Base-by-base conservation (phyloP, 208 protist species). In the Acanthamoeba castellanii region DNA sequence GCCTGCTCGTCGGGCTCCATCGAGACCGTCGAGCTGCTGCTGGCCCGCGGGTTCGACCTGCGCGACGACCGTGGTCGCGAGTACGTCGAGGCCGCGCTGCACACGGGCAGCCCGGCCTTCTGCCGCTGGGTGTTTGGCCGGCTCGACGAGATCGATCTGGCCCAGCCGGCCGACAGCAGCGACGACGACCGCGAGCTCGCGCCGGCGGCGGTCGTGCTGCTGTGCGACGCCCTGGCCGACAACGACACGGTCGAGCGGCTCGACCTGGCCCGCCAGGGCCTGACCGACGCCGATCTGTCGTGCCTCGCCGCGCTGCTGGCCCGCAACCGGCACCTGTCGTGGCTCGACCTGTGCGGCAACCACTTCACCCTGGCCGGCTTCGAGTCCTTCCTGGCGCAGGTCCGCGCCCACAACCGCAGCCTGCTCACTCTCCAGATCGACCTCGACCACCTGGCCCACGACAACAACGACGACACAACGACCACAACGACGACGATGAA, bases 241-340 rank as follows among this genome's bases (percentile, higher is more conserved):
- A 85, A 85, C 11, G 11, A 59, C 76, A 85, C 27, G 11, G 25
- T 85, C 22, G 76, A 85, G 76, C 27, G 16, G 14, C 8, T 85
- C 27, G 30, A 57, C 76, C 34, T 85, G 22, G n/a, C 0, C 76
- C 11, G 70, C n/a, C 37, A 34, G 37, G 0, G 5, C 47, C 45
- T 59, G 52, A 25, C 11, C 76, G 76, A 85, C 22, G 16, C 13
- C 76, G 11, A 8, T 6, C 14, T 85, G 22, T 13, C 34, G 25
- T 0, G 8, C 42, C 22, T 87, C 6, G 25, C 20, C 1, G 78
- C 55, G 16, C 6, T 87, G 78, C 78, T 87, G 78, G 37, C 37
- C 78, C 18, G 57, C 18, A 87, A 87, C 45, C 37, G 78, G 27
- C 78, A 87, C 78, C 25, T 87, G 78, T 61, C 78, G 25, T 18